These are phyloP conservation scores for Cyphellophora attinorum DNA, from an alignment of 2,329 filamentous ascomycete species.

Conservation along the genomic window DNA sequence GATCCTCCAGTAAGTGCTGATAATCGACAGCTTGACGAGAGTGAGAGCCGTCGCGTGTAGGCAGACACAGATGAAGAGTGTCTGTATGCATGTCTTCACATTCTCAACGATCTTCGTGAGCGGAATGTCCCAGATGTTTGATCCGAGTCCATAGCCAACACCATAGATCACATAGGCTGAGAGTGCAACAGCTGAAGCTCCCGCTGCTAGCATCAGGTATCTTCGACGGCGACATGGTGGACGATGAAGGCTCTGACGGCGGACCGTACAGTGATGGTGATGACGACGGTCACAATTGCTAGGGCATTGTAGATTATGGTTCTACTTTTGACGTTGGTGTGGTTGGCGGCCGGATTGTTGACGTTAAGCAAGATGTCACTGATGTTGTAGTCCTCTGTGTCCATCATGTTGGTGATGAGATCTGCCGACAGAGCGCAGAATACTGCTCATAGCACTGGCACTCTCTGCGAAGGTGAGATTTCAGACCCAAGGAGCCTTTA, in stretches of 20 bases:
- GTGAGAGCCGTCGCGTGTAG: slow-evolving; percentile 35
- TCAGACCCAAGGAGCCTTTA: too few species aligned
- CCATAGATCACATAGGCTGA: slow-evolving; percentile 14
- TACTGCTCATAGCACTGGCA: too few species aligned
- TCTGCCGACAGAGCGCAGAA: too few species aligned
- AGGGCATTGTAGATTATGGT: neutral
- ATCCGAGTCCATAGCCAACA: slow-evolving; percentile 23
- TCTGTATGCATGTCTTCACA: slow-evolving; percentile 8
- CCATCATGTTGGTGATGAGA: too few species aligned
- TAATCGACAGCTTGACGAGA: slow-evolving; percentile 25
- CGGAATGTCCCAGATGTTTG: slow-evolving; percentile 21
- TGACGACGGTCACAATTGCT: neutral
- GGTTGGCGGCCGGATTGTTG: neutral
- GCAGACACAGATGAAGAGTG: slow-evolving; percentile 38
- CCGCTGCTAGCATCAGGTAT: slow-evolving; percentile 16
- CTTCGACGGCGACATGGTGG: slow-evolving; percentile 13
- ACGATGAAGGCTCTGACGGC: slow-evolving; percentile 13
- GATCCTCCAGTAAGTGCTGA: slow-evolving; percentile 23
- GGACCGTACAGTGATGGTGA: slow-evolving; percentile 6
- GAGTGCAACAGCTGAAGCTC: slow-evolving; percentile 11
- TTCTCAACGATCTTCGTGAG: neutral
- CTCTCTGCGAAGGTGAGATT: too few species aligned
- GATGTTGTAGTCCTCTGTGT: neutral
- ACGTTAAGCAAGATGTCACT: neutral
- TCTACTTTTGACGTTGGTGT: neutral